Evolutionary conservation across 371 early-diverging fungal genomes (phyloP).

Genomic region (Syncephalastrum contaminatum): DNA sequence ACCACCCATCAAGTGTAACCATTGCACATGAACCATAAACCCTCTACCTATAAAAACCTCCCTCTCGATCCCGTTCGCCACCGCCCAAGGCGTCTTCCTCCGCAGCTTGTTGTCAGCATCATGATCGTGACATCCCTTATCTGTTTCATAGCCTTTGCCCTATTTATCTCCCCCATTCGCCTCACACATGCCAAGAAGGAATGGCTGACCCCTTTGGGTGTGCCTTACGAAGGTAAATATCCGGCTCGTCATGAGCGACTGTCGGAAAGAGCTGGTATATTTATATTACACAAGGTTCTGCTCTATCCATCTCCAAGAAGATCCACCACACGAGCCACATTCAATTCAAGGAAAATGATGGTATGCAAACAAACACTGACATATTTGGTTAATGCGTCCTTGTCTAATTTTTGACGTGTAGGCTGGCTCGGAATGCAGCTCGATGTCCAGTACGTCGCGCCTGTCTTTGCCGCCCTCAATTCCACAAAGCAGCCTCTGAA

Average conservation of each 20-base stretch:
- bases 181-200: too few relatives aligned
- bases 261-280: too few relatives aligned
- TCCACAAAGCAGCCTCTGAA: constrained; percentile 45
- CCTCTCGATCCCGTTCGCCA: too few relatives aligned
- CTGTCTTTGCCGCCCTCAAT: constrained; percentile 55
- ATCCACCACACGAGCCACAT: constrained; percentile 46
- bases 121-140: too few relatives aligned
- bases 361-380: background rate
- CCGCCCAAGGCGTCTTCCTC: too few relatives aligned
- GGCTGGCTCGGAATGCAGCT: constrained; percentile 65
- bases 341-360: constrained; percentile 50
- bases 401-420: background rate
- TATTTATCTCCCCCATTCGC: too few relatives aligned
- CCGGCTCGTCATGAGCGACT: too few relatives aligned
- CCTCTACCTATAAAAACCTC: too few relatives aligned
- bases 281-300: constrained; percentile 18
- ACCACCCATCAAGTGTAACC: too few relatives aligned
- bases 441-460: constrained; percentile 55
- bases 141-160: too few relatives aligned
- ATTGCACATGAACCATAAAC: too few relatives aligned
- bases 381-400: background rate
- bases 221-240: constrained; percentile 14
- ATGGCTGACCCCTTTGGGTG: constrained; percentile 11
- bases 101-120: too few relatives aligned
- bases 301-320: constrained; percentile 34